Conservation (phyloP, 495 filamentous ascomycete genomes). For the Bathelium albidoporum region DNA sequence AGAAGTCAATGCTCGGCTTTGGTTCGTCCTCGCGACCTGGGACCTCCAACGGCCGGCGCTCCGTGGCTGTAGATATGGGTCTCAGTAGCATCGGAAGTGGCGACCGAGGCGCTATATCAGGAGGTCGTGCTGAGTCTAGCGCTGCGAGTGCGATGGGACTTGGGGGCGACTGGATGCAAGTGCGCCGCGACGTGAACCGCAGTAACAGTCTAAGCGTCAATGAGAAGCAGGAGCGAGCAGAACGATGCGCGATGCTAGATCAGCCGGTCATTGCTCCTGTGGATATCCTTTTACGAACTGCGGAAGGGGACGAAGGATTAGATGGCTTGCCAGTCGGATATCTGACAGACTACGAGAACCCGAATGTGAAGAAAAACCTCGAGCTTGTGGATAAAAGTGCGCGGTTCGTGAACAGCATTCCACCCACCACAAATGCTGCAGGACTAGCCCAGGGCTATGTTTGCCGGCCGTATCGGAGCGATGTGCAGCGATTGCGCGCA, state of each 20-base stretch:
- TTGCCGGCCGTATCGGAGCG: slow-evolving; percentile 88
- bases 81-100: slow-evolving; percentile 45
- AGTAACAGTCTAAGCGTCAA: slow-evolving; percentile 86
- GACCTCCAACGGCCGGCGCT: slow-evolving; percentile 18
- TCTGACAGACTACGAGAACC: slow-evolving; percentile 66
- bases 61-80: slow-evolving; percentile 27
- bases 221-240: slow-evolving; percentile 74
- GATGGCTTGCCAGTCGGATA: slow-evolving; percentile 76
- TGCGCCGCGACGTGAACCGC: slow-evolving; percentile 87
- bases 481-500: slow-evolving; percentile 82
- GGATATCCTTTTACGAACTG: slow-evolving; percentile 71
- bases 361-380: slow-evolving; percentile 46
- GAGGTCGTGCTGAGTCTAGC: not conserved
- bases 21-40: slow-evolving; percentile 18
- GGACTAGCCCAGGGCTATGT: slow-evolving; percentile 85
- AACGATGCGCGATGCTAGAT: slow-evolving; percentile 91
- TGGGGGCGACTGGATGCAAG: slow-evolving; percentile 83
- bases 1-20: slow-evolving; percentile 8
- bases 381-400: slow-evolving; percentile 89
- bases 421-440: slow-evolving; percentile 74
- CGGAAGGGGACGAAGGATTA: slow-evolving; percentile 82
- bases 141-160: slow-evolving; percentile 58
- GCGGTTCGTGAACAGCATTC: slow-evolving; percentile 80
- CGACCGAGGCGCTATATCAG: not conserved
- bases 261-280: slow-evolving; percentile 79